phyloP scores from a whole-genome alignment of 805 yeast genomes.

The Saturnispora besseyi region DNA sequence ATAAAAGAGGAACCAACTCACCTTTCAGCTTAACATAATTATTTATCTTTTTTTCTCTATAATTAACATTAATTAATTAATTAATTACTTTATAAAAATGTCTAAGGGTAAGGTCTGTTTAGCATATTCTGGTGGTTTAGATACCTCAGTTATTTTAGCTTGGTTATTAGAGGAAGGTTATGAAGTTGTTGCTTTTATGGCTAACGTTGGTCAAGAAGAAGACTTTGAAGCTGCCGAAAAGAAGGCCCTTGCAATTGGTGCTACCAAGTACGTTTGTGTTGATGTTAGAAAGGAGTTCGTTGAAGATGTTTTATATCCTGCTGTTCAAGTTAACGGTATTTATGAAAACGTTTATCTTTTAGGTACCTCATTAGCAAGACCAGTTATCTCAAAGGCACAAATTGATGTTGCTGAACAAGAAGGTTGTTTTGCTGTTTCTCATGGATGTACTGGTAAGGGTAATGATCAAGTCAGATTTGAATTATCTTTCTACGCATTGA shows the following conservation, averaged over 20 bases:
- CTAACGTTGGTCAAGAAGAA: slow-evolving; percentile 98
- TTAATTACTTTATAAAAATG: slow-evolving; percentile 36
- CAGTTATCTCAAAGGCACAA: slow-evolving; percentile 97
- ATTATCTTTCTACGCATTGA: slow-evolving; percentile 91
- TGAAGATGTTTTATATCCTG: slow-evolving; percentile 88
- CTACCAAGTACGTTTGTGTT: slow-evolving; percentile 86
- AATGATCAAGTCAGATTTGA: slow-evolving; percentile 99
- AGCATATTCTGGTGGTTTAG: slow-evolving; percentile 98
- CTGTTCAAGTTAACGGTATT: slow-evolving; percentile 94
- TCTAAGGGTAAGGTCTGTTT: slow-evolving; percentile 98
- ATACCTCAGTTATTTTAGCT: slow-evolving; percentile 94
- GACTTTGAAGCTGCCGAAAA: slow-evolving; percentile 95
- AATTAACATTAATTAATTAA: background rate
- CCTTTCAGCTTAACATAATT: background rate
- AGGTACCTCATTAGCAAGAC: slow-evolving; percentile 98
- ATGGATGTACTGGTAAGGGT: slow-evolving; percentile 99
- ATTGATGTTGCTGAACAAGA: slow-evolving; percentile 93
- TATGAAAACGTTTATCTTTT: slow-evolving; percentile 94
- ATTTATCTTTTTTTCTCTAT: background rate
- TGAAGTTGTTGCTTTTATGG: slow-evolving; percentile 97
- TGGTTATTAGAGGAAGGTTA: slow-evolving; percentile 98
- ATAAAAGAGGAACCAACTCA: background rate
- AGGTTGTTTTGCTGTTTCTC: slow-evolving; percentile 97
- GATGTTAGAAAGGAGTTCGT: slow-evolving; percentile 95
- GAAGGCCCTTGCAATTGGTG: slow-evolving; percentile 95